These are phyloP conservation scores for Daldinia sp. DNA, from an alignment of 2,329 filamentous ascomycete species.

Conservation along the genomic window DNA sequence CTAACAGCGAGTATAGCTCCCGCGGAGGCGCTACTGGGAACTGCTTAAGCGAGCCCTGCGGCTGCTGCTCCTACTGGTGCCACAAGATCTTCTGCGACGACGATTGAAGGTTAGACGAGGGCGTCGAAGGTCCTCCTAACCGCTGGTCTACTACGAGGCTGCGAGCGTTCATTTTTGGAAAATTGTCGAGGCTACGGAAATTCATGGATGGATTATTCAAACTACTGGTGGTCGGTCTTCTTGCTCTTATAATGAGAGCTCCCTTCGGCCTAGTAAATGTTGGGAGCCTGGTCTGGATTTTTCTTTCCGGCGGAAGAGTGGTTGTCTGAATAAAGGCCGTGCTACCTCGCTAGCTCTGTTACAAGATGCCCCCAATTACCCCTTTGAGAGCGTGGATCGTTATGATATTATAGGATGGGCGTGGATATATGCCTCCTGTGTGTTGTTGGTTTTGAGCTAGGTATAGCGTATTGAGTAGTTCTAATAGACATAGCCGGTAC, in stretches of 20 bases:
- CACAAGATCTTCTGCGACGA: conserved; percentile 18
- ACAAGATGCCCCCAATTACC: background rate
- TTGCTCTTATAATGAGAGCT: background rate
- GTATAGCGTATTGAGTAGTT: conserved; percentile 16
- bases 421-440: background rate
- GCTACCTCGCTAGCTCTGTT: background rate
- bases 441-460: conserved; percentile 10
- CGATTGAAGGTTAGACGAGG: background rate
- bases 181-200: background rate
- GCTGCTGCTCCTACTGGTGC: conserved; percentile 19
- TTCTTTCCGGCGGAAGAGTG: background rate
- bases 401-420: background rate
- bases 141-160: background rate
- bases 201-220: background rate
- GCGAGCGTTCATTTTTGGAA: background rate
- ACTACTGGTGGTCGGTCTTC: background rate
- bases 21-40: conserved; percentile 13
- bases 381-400: conserved; percentile 12
- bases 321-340: background rate
- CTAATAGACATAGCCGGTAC: background rate
- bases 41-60: conserved; percentile 19
- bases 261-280: background rate
- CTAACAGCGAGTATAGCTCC: background rate
- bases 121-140: background rate
- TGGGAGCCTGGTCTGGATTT: background rate